Conservation (phyloP, 345 rosid genomes). For the Angophora floribunda region DNA sequence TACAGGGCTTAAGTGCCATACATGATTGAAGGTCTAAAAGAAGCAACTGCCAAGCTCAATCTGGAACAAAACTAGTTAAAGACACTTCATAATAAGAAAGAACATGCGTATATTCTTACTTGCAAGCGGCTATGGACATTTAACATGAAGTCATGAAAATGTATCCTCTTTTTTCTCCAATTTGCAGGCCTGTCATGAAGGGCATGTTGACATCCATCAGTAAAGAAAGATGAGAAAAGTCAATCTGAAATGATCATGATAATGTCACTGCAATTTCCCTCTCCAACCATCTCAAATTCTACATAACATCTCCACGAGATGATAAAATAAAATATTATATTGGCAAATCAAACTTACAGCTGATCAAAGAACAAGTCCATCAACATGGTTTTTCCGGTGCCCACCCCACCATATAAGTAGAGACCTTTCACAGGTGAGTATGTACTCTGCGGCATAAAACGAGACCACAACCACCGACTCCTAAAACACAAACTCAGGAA, state of each 20-base stretch:
- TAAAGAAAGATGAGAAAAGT: not conserved
- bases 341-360: constrained; percentile 44
- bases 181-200: constrained; percentile 46
- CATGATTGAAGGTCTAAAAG: not conserved
- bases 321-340: not conserved
- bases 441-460: constrained; percentile 68
- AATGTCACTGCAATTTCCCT: not conserved
- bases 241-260: not conserved
- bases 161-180: constrained; percentile 97
- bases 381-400: constrained; percentile 98
- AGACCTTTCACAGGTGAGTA: constrained; percentile 83
- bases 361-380: constrained; percentile 90
- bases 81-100: not conserved
- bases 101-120: constrained; percentile 23
- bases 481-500: constrained; percentile 21
- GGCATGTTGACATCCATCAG: not conserved
- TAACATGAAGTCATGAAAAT: constrained; percentile 98
- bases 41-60: not conserved
- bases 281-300: not conserved
- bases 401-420: constrained; percentile 94
- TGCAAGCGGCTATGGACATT: constrained; percentile 88
- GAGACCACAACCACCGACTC: constrained; percentile 96
- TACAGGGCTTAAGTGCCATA: not conserved
- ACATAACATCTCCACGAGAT: not conserved
- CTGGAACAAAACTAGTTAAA: not conserved